Conservation (phyloP, 495 filamentous ascomycete genomes). For the Penicillium psychrofluorescens region DNA sequence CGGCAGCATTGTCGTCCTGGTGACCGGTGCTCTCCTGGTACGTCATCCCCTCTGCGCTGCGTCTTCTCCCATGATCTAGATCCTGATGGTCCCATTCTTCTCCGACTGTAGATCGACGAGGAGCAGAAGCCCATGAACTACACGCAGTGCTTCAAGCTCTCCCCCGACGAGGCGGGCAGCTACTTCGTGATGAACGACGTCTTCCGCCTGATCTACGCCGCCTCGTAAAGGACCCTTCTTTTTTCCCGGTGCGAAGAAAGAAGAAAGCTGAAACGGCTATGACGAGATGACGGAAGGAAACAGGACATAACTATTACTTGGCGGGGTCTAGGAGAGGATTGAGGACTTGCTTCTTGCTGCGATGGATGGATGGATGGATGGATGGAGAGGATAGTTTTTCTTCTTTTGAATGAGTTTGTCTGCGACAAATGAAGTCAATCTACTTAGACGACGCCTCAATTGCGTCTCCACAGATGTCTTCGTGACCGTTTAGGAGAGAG, state of each 20-base stretch:
- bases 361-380: background rate
- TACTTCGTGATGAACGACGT: constrained; percentile 90
- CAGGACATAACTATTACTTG: too few species aligned
- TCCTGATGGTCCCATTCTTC: background rate
- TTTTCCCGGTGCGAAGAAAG: background rate
- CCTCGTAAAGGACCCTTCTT: constrained; percentile 4
- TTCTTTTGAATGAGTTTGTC: too few species aligned
- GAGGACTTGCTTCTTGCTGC: background rate
- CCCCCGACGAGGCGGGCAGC: constrained; percentile 56
- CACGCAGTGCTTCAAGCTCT: constrained; percentile 76
- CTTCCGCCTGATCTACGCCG: constrained; percentile 71
- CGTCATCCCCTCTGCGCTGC: constrained; percentile 9
- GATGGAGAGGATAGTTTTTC: background rate
- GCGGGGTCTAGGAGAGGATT: constrained; percentile 1
- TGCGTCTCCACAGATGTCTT: too few species aligned
- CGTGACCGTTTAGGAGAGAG: too few species aligned
- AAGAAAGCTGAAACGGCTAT: constrained; percentile 5
- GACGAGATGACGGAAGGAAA: constrained; percentile 12
- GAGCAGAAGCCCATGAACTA: constrained; percentile 75
- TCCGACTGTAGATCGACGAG: constrained; percentile 62
- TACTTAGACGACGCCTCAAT: too few species aligned
- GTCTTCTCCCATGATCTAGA: background rate
- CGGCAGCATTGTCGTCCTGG: constrained; percentile 70
- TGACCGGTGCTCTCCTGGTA: constrained; percentile 80
- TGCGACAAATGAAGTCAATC: too few species aligned